phyloP scores from a whole-genome alignment of 2,329 filamentous ascomycete species.

The Furcasterigmium furcatum region DNA sequence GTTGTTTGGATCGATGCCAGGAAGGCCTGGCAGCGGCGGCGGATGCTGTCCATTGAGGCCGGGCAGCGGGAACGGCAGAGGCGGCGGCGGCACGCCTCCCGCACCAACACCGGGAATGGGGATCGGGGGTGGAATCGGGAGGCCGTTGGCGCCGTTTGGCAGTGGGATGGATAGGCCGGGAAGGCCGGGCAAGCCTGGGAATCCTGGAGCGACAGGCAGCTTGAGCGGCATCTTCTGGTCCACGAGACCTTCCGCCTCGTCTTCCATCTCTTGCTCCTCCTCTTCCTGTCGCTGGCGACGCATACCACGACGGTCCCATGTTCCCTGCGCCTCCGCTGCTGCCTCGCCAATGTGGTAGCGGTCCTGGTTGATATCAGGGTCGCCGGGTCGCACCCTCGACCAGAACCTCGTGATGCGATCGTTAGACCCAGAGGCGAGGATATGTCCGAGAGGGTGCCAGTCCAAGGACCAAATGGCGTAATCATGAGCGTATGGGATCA shows the following conservation, averaged over 20 bases:
- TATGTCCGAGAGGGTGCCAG: constrained; percentile 96
- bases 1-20: constrained; percentile 56
- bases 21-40: constrained; percentile 37
- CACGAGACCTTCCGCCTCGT: constrained; percentile 87
- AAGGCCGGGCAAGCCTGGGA: constrained; percentile 57
- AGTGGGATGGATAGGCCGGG: constrained; percentile 34
- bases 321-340: constrained; percentile 91
- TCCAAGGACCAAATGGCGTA: constrained; percentile 97
- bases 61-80: constrained; percentile 52
- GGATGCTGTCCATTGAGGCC: constrained; percentile 42
- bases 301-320: constrained; percentile 79
- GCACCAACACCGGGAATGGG: constrained; percentile 46
- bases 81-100: constrained; percentile 36
- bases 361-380: constrained; percentile 81
- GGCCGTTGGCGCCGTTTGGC: constrained; percentile 19
- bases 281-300: constrained; percentile 82
- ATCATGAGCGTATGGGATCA: constrained; percentile 82
- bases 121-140: constrained; percentile 29
- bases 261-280: constrained; percentile 89
- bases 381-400: constrained; percentile 86
- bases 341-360: constrained; percentile 93
- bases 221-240: constrained; percentile 80
- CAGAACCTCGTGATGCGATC: constrained; percentile 97
- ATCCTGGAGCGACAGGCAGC: constrained; percentile 43
- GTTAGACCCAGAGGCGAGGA: constrained; percentile 92